Base-by-base conservation (phyloP, 2,329 filamentous ascomycete genomes). In the Hyphodiscus sp. region DNA sequence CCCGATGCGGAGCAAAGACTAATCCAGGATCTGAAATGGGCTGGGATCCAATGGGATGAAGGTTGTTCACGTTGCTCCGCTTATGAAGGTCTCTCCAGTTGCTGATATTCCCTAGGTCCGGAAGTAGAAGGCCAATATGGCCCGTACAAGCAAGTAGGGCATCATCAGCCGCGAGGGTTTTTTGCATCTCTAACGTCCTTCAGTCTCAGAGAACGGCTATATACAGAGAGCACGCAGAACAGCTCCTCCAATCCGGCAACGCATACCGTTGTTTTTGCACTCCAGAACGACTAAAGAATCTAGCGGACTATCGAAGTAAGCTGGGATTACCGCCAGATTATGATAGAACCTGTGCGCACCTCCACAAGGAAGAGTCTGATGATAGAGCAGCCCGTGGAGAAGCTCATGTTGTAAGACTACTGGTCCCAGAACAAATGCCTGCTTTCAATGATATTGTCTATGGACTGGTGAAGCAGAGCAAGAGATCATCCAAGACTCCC, bases 211-310 rank as follows among this genome's bases (percentile, higher is more conserved):
- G 94, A 52, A 83, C 89, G 1, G 69, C 74, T 1, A 73, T 89
- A 16, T 97, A 99, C 68, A 76, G 78, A 58, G 69, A 83, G 52
- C 83, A 96, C 66, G 85, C 86, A 7, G 69, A 87, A 43, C 72
- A 79, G 13, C 76, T 99, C 13, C 69, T 99, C 2, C 71, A 83
- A 4, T 76, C 78, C 8, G 88, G 85, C 10, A 80, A 86, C 56
- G 94, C 91, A 7, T 99, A 97, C 69, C 84, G 92, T 58, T 99
- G 94, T 70, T 99, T 99, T 74, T 99, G 94, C 71, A 83, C 83
- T 0, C 70, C 85, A 0, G 80, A 89, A 53, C 81, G 87, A 29
- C 76, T 95, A 2, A 80, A 88, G 54, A 72, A 75, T 8, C 80
- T 88, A 59, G 87, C 85, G 53, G 76, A 79, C 60, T 76, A 81